Evolutionary conservation across 768 basidiomycete species (phyloP).

Genomic region (Thelephora aurantiotincta): DNA sequence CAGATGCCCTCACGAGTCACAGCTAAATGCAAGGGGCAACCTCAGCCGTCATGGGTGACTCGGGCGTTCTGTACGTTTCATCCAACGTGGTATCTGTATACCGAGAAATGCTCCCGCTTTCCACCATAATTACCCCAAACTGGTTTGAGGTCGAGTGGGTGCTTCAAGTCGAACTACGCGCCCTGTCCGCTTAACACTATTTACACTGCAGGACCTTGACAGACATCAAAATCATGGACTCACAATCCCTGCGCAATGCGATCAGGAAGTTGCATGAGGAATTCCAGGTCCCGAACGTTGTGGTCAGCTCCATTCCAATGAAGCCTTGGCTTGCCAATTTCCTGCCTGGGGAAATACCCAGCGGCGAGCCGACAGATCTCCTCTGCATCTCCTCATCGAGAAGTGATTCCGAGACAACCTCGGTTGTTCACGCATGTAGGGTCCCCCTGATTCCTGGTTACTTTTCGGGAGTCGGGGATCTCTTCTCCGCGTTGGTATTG

Average conservation of each 20-base stretch:
- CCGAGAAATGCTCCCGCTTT: constrained; percentile 60
- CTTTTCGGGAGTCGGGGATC: constrained; percentile 93
- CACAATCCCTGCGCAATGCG: constrained; percentile 51
- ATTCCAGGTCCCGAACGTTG: constrained; percentile 71
- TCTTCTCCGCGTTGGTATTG: constrained; percentile 86
- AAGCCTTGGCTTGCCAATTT: constrained; percentile 40
- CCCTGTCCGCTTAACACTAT: neutral
- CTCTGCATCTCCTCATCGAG: constrained; percentile 69
- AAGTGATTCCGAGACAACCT: constrained; percentile 13
- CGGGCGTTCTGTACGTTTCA: constrained; percentile 80
- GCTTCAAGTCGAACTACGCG: neutral
- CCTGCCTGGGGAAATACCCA: constrained; percentile 25
- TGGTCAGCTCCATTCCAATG: constrained; percentile 82
- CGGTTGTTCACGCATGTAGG: constrained; percentile 49
- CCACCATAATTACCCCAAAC: constrained; percentile 92
- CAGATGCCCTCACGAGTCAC: neutral
- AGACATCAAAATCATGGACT: constrained; percentile 48
- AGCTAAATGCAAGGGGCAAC: neutral
- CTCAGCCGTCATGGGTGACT: constrained; percentile 91
- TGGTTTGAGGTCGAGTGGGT: constrained; percentile 95
- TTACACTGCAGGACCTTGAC: constrained; percentile 51
- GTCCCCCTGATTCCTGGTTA: constrained; percentile 80
- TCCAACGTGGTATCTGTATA: constrained; percentile 81
- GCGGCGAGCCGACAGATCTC: constrained; percentile 32
- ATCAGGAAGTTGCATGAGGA: constrained; percentile 62